Percentiles rank a stretch among this genome's conserved stretches.
phyloP scores from a whole-genome alignment of 106 monocot genomes.

The Ottelia alismoides region DNA sequence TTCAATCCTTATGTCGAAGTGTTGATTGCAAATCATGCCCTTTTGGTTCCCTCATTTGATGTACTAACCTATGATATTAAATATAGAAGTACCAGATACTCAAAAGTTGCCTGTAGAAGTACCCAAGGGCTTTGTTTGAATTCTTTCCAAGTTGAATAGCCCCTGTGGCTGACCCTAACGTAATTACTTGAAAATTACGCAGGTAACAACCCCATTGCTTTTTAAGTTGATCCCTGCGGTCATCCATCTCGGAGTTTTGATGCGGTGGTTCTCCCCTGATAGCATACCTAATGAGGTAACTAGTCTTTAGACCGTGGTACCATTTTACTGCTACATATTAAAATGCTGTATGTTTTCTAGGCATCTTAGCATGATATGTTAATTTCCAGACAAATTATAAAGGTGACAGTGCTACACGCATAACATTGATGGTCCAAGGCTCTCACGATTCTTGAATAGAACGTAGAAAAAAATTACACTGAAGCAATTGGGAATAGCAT shows the following conservation, averaged over 20 bases:
- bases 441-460: constrained; percentile 46
- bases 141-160: too few relatives aligned
- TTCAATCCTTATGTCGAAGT: too few relatives aligned
- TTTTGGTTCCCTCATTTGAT: too few relatives aligned
- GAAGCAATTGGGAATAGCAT: background rate
- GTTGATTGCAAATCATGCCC: too few relatives aligned
- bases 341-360: background rate
- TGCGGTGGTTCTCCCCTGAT: constrained; percentile 45
- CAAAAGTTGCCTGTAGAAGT: too few relatives aligned
- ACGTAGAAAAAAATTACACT: background rate
- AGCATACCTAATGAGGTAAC: constrained; percentile 25
- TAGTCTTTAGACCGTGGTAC: background rate
- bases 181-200: background rate
- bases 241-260: constrained; percentile 38
- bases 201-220: constrained; percentile 52
- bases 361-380: constrained; percentile 4
- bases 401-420: constrained; percentile 49
- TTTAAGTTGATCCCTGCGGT: constrained; percentile 59
- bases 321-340: background rate
- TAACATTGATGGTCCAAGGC: constrained; percentile 53
- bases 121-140: too few relatives aligned
- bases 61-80: too few relatives aligned
- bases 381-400: constrained; percentile 36
- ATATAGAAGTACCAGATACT: too few relatives aligned
- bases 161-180: background rate